phyloP scores from a whole-genome alignment of 2,329 filamentous ascomycete genomes.

The Talaromyces sp. region DNA sequence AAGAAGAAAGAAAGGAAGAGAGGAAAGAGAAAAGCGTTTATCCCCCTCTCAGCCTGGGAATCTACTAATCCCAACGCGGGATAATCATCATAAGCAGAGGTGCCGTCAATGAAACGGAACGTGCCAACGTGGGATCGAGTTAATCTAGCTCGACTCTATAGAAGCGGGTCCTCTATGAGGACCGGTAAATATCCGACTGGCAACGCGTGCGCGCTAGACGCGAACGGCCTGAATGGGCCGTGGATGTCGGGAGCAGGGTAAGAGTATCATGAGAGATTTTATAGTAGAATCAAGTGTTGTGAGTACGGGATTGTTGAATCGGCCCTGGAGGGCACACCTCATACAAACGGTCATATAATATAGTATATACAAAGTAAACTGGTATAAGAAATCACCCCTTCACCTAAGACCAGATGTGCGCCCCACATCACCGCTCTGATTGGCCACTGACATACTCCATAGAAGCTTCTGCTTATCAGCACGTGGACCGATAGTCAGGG shows the following conservation, averaged over 20 bases:
- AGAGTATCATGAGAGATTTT: too few species aligned
- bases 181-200: too few species aligned
- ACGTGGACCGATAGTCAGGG: not conserved
- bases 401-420: too few species aligned
- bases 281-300: too few species aligned
- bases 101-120: not conserved
- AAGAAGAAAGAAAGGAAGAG: not conserved
- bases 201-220: too few species aligned
- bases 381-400: too few species aligned
- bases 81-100: not conserved
- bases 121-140: conserved; percentile 1
- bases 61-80: not conserved
- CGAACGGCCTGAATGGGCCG: too few species aligned
- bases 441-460: not conserved
- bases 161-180: not conserved
- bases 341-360: too few species aligned
- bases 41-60: not conserved
- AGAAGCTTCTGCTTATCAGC: not conserved
- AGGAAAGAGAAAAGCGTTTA: not conserved
- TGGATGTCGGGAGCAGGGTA: too few species aligned
- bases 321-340: too few species aligned
- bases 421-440: not conserved
- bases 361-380: too few species aligned
- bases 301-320: too few species aligned
- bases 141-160: not conserved